Percentiles rank a stretch among this genome's conserved stretches.
Conservation (phyloP, 495 filamentous ascomycete species). For the Lasiosphaeria miniovina region DNA sequence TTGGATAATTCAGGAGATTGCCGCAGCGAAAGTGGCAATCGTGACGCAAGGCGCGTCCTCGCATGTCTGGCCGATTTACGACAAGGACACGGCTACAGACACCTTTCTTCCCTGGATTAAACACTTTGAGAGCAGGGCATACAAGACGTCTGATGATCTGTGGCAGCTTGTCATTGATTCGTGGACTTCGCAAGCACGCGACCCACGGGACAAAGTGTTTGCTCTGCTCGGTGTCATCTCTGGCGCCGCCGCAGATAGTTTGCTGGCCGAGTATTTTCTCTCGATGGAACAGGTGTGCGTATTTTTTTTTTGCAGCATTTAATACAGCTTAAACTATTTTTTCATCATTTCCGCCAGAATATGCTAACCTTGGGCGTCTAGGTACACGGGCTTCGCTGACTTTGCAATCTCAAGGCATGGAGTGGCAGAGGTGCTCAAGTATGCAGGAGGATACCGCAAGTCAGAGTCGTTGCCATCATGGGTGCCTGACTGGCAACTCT, state of each 20-base stretch:
- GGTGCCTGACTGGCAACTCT: conserved; percentile 22
- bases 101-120: conserved; percentile 19
- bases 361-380: conserved; percentile 1
- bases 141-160: conserved; percentile 18
- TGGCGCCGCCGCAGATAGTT: conserved; percentile 17
- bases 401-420: conserved; percentile 15
- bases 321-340: background rate
- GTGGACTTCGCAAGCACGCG: conserved; percentile 20
- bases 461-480: conserved; percentile 21
- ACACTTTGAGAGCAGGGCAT: conserved; percentile 13
- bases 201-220: conserved; percentile 32
- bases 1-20: conserved; percentile 29
- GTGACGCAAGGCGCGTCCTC: conserved; percentile 20
- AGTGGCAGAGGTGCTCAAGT: conserved; percentile 14
- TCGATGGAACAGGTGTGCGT: conserved; percentile 18
- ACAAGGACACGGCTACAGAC: background rate
- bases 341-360: background rate
- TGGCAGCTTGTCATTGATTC: conserved; percentile 22
- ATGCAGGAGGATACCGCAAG: conserved; percentile 16
- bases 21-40: conserved; percentile 16
- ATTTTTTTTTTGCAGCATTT: background rate
- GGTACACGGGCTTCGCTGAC: conserved; percentile 19
- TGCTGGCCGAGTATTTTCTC: conserved; percentile 23
- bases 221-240: conserved; percentile 23
- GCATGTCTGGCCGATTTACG: conserved; percentile 18